A percentile compares a stretch with the other conserved stretches of the same genome.
Conservation (phyloP, 2,329 filamentous ascomycete genomes). For the Colletotrichum caudatum region DNA sequence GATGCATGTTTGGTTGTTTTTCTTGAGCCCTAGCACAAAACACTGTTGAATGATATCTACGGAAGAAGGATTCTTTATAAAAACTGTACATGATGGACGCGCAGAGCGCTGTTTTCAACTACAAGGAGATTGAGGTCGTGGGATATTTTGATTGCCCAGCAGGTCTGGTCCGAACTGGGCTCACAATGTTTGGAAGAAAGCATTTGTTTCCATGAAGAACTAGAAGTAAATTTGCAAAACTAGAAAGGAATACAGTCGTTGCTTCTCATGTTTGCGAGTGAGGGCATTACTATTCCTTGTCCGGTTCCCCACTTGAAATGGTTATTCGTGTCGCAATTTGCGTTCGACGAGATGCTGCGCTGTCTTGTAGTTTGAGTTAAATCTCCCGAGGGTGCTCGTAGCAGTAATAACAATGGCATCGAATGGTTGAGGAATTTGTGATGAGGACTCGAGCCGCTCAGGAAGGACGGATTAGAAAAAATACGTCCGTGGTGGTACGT, state of each 20-base stretch:
- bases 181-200: neutral
- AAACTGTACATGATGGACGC: neutral
- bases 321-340: no score
- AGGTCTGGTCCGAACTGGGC: neutral
- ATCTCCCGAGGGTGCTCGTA: neutral
- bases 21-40: neutral
- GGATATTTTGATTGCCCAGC: neutral
- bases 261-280: neutral
- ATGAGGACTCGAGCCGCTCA: neutral
- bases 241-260: neutral
- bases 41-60: neutral
- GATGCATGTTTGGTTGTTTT: neutral
- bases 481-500: neutral
- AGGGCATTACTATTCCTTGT: neutral
- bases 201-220: neutral
- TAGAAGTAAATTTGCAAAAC: no score
- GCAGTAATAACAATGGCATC: neutral
- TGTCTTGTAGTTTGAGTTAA: rapidly evolving
- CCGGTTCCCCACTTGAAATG: neutral
- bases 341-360: neutral
- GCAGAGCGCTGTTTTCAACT: neutral
- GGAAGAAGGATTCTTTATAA: neutral
- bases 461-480: neutral
- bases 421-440: neutral
- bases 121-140: neutral